A percentile compares a stretch with the other conserved stretches of the same genome.
These are phyloP conservation scores for Fusarium sp. DNA, from an alignment of 2,329 filamentous ascomycete species.

Conservation along the genomic window DNA sequence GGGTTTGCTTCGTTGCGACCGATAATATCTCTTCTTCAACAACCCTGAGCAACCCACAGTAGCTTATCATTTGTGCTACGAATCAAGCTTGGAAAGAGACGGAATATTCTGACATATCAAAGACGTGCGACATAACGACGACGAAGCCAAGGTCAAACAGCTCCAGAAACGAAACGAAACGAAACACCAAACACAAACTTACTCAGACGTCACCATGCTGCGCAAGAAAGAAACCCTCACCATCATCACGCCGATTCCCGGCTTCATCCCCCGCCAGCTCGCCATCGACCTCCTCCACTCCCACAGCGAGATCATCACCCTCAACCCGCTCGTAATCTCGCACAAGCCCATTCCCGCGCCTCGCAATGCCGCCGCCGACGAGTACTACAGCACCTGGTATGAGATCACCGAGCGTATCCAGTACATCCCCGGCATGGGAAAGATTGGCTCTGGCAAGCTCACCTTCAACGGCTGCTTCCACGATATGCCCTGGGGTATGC, in stretches of 20 bases:
- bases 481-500: slow-evolving; percentile 77
- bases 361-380: slow-evolving; percentile 74
- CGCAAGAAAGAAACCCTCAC: slow-evolving; percentile 75
- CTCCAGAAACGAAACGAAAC: slow-evolving; percentile 30
- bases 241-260: slow-evolving; percentile 76
- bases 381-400: slow-evolving; percentile 81
- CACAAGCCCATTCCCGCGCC: slow-evolving; percentile 75
- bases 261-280: slow-evolving; percentile 77
- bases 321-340: slow-evolving; percentile 75
- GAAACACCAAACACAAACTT: slow-evolving; percentile 3
- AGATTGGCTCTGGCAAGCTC: slow-evolving; percentile 73
- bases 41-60: slow-evolving; percentile 7
- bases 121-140: slow-evolving; percentile 2
- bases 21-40: background rate
- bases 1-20: slow-evolving; percentile 8
- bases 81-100: background rate
- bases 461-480: slow-evolving; percentile 79
- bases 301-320: slow-evolving; percentile 76
- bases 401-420: slow-evolving; percentile 78
- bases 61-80: background rate
- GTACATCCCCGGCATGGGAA: slow-evolving; percentile 74
- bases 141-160: background rate
- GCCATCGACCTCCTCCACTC: slow-evolving; percentile 79
- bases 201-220: slow-evolving; percentile 56
- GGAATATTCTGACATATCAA: slow-evolving; percentile 1